phyloP scores from a whole-genome alignment of 176 grass and related monocot genomes.

The Sorghum bicolor region DNA sequence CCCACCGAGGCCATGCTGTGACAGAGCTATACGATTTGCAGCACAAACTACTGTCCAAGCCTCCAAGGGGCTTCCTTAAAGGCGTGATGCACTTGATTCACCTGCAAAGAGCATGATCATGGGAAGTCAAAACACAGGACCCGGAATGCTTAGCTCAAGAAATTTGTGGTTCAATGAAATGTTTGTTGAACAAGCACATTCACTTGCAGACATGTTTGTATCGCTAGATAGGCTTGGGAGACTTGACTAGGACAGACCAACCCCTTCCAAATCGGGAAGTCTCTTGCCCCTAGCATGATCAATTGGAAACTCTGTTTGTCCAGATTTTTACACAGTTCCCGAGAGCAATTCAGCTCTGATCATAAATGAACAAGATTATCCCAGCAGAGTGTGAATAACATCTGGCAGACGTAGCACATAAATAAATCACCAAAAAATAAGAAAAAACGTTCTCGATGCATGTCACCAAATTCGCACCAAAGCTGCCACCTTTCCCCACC shows the following conservation, averaged over 20 bases:
- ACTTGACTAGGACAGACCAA: background rate
- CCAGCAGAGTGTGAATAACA: background rate
- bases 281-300: background rate
- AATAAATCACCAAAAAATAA: background rate
- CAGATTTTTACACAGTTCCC: background rate
- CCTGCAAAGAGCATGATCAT: slow-evolving; percentile 16
- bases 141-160: background rate
- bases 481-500: background rate
- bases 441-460: background rate
- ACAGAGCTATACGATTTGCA: background rate
- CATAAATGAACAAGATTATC: background rate
- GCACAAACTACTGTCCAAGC: background rate
- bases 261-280: background rate
- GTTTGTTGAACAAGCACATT: background rate
- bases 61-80: background rate
- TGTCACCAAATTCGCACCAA: background rate
- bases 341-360: background rate
- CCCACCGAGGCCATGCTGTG: slow-evolving; percentile 61
- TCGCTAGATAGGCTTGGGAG: background rate
- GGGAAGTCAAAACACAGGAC: background rate
- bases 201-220: background rate
- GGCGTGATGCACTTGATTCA: background rate
- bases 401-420: background rate
- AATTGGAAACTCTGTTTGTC: background rate
- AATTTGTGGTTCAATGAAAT: background rate